Conservation (phyloP, 1,139 yeast genomes). For the Debaryomyces sp. region DNA sequence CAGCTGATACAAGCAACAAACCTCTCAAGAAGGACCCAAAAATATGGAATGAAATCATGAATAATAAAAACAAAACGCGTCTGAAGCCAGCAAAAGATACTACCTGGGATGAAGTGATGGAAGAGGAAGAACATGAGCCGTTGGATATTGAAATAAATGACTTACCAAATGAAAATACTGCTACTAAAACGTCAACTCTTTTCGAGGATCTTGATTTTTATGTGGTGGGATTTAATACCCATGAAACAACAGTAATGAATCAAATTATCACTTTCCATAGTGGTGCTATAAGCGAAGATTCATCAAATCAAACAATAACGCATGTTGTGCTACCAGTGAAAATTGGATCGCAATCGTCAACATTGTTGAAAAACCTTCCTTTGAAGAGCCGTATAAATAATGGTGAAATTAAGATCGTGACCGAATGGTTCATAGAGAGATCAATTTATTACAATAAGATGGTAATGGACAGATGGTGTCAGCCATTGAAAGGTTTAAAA, state of each 20-base stretch:
- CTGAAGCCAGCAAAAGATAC: constrained; percentile 21
- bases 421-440: constrained; percentile 90
- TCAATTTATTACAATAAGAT: constrained; percentile 63
- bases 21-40: constrained; percentile 22
- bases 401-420: constrained; percentile 39
- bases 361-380: constrained; percentile 30
- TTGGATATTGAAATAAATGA: constrained; percentile 10
- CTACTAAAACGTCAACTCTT: constrained; percentile 17
- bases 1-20: constrained; percentile 7
- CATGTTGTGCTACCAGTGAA: constrained; percentile 47
- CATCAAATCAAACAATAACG: constrained; percentile 29
- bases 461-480: constrained; percentile 71
- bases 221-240: constrained; percentile 39
- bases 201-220: constrained; percentile 41
- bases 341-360: constrained; percentile 29
- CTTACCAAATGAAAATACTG: constrained; percentile 8
- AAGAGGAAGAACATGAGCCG: constrained; percentile 12
- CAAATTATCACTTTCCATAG: constrained; percentile 45
- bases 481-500: constrained; percentile 51
- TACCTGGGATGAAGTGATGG: constrained; percentile 34
- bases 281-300: constrained; percentile 36
- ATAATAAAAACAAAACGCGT: constrained; percentile 23
- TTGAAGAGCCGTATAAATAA: constrained; percentile 24
- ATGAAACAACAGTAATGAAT: constrained; percentile 33
- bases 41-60: constrained; percentile 56